These are phyloP conservation scores for Theobroma cacao DNA, from an alignment of 345 rosid genomes.

Conservation along the genomic window DNA sequence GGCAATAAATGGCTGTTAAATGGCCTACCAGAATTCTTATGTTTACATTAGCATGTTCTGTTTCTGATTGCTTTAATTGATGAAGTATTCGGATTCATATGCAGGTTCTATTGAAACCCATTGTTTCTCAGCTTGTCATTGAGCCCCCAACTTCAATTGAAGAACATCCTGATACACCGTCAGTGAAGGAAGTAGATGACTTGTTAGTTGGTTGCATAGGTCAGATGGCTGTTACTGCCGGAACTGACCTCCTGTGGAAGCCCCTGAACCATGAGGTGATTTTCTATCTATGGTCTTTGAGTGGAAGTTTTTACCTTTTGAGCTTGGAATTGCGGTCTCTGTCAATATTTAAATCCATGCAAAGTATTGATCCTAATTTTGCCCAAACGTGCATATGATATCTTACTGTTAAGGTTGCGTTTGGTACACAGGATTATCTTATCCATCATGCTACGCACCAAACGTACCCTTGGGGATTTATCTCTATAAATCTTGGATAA, in stretches of 20 bases:
- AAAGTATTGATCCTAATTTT: neutral
- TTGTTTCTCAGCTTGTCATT: constrained; percentile 63
- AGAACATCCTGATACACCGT: constrained; percentile 56
- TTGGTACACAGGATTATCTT: too few relatives aligned
- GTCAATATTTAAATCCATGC: neutral
- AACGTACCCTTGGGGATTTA: too few relatives aligned
- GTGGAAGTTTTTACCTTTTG: neutral
- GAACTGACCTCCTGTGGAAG: constrained; percentile 89
- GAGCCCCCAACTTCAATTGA: constrained; percentile 63
- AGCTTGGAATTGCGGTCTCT: neutral
- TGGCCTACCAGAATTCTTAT: neutral
- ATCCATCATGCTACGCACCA: too few relatives aligned
- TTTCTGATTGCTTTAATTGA: constrained; percentile 12
- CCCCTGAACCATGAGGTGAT: constrained; percentile 90
- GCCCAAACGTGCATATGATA: neutral
- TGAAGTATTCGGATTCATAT: constrained; percentile 11
- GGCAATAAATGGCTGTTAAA: neutral
- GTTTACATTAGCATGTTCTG: neutral
- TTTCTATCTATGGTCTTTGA: neutral
- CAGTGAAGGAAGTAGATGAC: constrained; percentile 74
- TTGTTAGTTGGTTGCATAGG: constrained; percentile 70
- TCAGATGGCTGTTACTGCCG: constrained; percentile 92
- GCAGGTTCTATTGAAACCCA: constrained; percentile 82
- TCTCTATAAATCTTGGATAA: too few relatives aligned
- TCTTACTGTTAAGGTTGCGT: too few relatives aligned